These are phyloP conservation scores for Zymoseptoria crescenta DNA, from an alignment of 2,329 filamentous ascomycete species.

Conservation along the genomic window DNA sequence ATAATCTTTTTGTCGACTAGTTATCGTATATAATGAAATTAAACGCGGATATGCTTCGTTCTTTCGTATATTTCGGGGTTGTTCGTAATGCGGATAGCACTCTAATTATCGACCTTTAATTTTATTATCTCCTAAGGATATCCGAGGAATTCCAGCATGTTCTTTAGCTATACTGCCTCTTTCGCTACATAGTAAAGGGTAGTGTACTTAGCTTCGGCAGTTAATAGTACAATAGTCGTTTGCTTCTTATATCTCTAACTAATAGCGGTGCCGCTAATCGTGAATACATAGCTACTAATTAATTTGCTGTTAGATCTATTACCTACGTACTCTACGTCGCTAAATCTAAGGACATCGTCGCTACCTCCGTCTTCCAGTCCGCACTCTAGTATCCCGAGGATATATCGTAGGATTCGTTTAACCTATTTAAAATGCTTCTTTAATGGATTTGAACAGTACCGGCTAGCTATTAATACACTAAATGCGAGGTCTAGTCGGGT, in stretches of 20 bases:
- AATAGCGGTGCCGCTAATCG: no score
- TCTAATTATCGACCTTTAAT: no score
- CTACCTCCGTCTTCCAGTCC: neutral
- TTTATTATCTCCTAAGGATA: no score
- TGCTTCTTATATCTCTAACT: no score
- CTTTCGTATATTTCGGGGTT: neutral
- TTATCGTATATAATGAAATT: neutral
- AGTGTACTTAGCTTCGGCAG: no score
- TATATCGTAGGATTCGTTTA: neutral
- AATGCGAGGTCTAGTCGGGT: conserved; percentile 1
- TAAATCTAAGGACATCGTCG: neutral
- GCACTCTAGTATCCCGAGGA: neutral
- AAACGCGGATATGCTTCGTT: neutral
- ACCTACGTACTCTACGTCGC: neutral
- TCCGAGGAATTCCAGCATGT: no score
- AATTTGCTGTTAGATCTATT: no score
- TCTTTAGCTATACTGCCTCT: no score
- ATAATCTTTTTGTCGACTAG: neutral
- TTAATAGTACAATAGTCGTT: no score
- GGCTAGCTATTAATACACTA: conserved; percentile 3
- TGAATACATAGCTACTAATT: no score
- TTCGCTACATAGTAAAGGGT: no score
- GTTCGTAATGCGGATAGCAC: no score
- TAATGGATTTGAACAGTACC: conserved; percentile 1
- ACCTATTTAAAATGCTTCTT: neutral